Conservation (phyloP, 768 basidiomycete genomes). For the Tulasnella calospora region DNA sequence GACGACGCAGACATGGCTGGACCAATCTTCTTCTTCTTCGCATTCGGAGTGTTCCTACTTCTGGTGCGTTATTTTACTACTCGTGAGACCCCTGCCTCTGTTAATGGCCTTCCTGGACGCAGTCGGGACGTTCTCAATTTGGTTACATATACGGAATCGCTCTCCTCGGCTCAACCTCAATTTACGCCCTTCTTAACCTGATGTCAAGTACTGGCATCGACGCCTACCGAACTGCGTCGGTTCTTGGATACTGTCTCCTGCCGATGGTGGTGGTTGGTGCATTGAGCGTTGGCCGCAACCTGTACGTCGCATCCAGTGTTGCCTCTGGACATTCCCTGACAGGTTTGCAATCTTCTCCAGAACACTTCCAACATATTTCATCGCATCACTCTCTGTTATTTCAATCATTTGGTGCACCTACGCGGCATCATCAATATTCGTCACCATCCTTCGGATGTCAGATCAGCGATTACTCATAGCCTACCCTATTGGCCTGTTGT, state of each 20-base stretch:
- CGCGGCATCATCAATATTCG: slow-evolving; percentile 91
- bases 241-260: slow-evolving; percentile 91
- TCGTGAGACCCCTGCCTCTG: neutral
- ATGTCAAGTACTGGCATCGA: slow-evolving; percentile 96
- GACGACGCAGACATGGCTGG: slow-evolving; percentile 98
- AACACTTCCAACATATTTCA: slow-evolving; percentile 4
- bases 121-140: slow-evolving; percentile 99
- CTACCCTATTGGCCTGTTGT: slow-evolving; percentile 90
- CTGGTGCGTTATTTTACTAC: slow-evolving; percentile 55
- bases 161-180: slow-evolving; percentile 84
- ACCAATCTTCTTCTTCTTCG: slow-evolving; percentile 90
- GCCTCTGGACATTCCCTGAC: neutral
- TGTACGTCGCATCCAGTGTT: slow-evolving; percentile 53
- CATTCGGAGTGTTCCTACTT: slow-evolving; percentile 87
- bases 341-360: neutral
- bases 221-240: slow-evolving; percentile 89
- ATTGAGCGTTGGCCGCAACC: slow-evolving; percentile 75
- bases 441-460: slow-evolving; percentile 90
- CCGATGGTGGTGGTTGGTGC: slow-evolving; percentile 95
- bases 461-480: slow-evolving; percentile 92
- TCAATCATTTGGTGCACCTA: slow-evolving; percentile 97
- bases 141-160: slow-evolving; percentile 98
- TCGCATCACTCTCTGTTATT: slow-evolving; percentile 58
- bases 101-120: neutral
- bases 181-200: slow-evolving; percentile 91